Conservation (phyloP, 2,329 filamentous ascomycete genomes). For the Ceratocystis alfenasii region DNA sequence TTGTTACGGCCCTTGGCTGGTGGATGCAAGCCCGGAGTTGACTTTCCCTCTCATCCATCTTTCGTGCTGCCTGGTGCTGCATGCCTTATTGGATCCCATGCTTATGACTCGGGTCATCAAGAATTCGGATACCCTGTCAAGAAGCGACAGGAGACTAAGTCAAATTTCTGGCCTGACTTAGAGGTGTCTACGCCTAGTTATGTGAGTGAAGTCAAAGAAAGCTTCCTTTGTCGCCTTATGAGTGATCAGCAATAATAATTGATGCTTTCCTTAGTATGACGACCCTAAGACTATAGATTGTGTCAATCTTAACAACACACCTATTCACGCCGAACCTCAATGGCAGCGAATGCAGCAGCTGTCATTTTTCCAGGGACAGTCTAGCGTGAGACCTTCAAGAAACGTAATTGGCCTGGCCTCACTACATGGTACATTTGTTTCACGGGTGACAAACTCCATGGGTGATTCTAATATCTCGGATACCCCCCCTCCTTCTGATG, state of each 20-base stretch:
- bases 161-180: not conserved
- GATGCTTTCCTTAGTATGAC: not conserved
- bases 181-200: not conserved
- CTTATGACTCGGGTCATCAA: not conserved
- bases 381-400: no score
- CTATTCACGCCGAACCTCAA: not conserved
- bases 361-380: not conserved
- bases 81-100: not conserved
- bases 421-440: not conserved
- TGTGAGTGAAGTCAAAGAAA: not conserved
- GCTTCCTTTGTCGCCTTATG: not conserved
- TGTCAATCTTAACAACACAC: not conserved
- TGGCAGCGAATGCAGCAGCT: not conserved
- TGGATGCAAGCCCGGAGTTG: not conserved
- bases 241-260: no score
- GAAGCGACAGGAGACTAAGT: not conserved
- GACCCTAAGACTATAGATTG: not conserved
- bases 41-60: constrained; percentile 2
- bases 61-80: not conserved
- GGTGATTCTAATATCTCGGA: not conserved
- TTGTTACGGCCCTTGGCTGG: not conserved
- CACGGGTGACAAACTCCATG: not conserved
- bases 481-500: no score
- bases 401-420: not conserved
- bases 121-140: not conserved